phyloP scores from a whole-genome alignment of 129 eudicot genomes.

The Logfia minima region DNA sequence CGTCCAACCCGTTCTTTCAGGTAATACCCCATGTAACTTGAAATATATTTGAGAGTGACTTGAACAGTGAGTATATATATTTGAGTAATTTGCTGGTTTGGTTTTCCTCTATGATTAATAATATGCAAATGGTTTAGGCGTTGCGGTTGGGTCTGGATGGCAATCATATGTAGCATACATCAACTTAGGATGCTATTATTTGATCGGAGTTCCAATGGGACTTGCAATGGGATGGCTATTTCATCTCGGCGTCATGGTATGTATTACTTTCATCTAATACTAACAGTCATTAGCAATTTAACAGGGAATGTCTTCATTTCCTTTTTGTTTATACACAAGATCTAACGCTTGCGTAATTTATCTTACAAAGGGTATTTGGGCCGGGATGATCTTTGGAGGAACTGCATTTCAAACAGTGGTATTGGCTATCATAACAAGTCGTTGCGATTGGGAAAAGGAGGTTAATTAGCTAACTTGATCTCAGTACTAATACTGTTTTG shows the following conservation, averaged over 20 bases:
- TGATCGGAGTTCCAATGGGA: conserved; percentile 76
- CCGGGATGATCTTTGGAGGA: conserved; percentile 99
- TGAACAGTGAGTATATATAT: too few species aligned
- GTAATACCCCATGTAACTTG: conserved; percentile 22
- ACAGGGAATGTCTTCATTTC: not conserved
- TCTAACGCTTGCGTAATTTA: not conserved
- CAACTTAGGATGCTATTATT: conserved; percentile 74
- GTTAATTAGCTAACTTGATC: conserved; percentile 31
- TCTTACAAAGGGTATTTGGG: conserved; percentile 73
- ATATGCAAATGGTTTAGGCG: conserved; percentile 42
- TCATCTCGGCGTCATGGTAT: conserved; percentile 79
- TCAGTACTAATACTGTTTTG: not conserved
- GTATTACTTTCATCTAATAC: not conserved
- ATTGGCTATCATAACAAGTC: conserved; percentile 55
- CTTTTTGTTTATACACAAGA: not conserved
- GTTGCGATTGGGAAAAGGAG: conserved; percentile 93
- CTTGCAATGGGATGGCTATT: conserved; percentile 75
- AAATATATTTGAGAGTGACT: not conserved
- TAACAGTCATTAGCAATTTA: not conserved
- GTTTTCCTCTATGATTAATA: not conserved
- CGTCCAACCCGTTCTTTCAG: conserved; percentile 87
- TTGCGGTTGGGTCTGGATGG: conserved; percentile 98
- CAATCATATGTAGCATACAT: conserved; percentile 77
- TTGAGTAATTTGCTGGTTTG: not conserved
- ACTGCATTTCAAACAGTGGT: conserved; percentile 77